A percentile compares a stretch with the other conserved stretches of the same genome.
These are phyloP conservation scores for Crotalaria pallida DNA, from an alignment of 306 rosid genomes.

Conservation along the genomic window DNA sequence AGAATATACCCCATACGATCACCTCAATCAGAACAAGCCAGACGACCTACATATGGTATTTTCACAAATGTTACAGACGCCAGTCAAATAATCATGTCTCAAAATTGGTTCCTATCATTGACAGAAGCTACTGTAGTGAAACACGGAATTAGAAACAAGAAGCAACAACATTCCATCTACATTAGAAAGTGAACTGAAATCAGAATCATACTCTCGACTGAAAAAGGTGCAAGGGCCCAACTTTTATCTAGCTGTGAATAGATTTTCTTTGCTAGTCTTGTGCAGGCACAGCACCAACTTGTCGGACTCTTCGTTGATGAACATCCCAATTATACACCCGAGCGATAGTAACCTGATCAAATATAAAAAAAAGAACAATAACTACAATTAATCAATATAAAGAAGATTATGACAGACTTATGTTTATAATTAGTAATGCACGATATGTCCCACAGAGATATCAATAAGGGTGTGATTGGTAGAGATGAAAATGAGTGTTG, in stretches of 20 bases:
- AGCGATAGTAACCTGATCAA: slow-evolving; percentile 62
- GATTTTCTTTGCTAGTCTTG: slow-evolving; percentile 22
- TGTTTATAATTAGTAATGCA: background rate
- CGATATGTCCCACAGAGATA: background rate
- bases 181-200: slow-evolving; percentile 14
- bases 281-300: slow-evolving; percentile 26
- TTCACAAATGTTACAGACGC: slow-evolving; percentile 26
- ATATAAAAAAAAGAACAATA: background rate
- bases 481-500: background rate
- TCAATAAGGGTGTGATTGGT: background rate
- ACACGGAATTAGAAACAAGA: slow-evolving; percentile 12
- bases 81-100: slow-evolving; percentile 13
- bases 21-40: slow-evolving; percentile 23
- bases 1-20: background rate
- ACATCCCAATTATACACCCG: slow-evolving; percentile 83
- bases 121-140: background rate
- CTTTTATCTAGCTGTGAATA: background rate
- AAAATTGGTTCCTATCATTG: slow-evolving; percentile 35
- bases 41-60: slow-evolving; percentile 13
- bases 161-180: slow-evolving; percentile 23
- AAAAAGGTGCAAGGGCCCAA: slow-evolving; percentile 13
- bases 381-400: background rate
- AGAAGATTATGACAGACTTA: background rate
- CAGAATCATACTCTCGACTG: slow-evolving; percentile 33
- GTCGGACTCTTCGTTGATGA: slow-evolving; percentile 55